A percentile compares a stretch with the other conserved stretches of the same genome.
phyloP scores from a whole-genome alignment of 345 rosid genomes.

The Gossypium australe region DNA sequence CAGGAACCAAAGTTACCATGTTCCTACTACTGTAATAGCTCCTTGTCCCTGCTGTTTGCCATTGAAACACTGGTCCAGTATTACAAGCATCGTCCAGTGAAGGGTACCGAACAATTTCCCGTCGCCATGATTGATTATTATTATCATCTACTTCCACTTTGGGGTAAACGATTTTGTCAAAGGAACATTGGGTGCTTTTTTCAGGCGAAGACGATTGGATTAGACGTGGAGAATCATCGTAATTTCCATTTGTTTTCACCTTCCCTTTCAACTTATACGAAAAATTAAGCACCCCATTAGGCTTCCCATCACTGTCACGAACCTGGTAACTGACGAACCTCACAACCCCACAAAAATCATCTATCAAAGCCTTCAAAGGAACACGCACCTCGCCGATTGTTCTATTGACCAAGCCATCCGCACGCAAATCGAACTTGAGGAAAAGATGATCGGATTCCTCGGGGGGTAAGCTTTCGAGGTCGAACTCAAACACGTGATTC shows the following conservation, averaged over 20 bases:
- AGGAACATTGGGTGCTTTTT: not conserved
- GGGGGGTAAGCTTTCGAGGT: constrained; percentile 18
- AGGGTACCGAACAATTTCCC: not conserved
- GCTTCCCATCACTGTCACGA: constrained; percentile 27
- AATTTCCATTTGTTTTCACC: not conserved
- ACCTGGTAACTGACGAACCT: constrained; percentile 33
- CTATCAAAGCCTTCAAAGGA: constrained; percentile 32
- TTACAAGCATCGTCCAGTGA: not conserved
- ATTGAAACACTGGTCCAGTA: not conserved
- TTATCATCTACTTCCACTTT: not conserved
- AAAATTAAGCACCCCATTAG: constrained; percentile 39
- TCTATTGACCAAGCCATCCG: constrained; percentile 22
- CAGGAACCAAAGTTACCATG: not conserved
- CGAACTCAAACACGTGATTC: constrained; percentile 36
- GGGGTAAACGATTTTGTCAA: not conserved
- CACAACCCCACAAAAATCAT: constrained; percentile 29
- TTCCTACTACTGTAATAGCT: not conserved
- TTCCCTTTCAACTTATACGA: constrained; percentile 23
- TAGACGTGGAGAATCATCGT: not conserved
- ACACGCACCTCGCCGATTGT: constrained; percentile 33
- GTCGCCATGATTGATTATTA: not conserved
- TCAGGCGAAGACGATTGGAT: not conserved
- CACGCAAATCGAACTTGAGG: constrained; percentile 29
- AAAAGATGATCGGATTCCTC: constrained; percentile 13
- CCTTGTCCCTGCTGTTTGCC: not conserved